phyloP scores from a whole-genome alignment of 257 asterid genomes.

The Solanum pinnatisectum region DNA sequence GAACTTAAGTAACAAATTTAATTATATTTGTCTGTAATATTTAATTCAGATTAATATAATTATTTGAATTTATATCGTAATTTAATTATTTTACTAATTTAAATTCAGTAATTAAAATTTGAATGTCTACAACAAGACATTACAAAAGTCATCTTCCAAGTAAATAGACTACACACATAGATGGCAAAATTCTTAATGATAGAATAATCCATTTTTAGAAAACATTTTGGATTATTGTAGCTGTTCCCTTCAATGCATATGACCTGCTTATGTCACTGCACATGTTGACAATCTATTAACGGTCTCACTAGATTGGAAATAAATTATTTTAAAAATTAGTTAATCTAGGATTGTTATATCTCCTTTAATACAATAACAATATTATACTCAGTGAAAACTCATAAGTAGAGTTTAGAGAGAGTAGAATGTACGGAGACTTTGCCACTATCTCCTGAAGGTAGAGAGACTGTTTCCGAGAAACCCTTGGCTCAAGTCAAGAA shows the following conservation, averaged over 20 bases:
- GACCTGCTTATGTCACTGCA: not conserved
- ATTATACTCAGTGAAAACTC: too few relatives aligned
- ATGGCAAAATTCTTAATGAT: not conserved
- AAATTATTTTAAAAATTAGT: too few relatives aligned
- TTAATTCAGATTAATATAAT: not conserved
- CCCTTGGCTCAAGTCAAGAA: too few relatives aligned
- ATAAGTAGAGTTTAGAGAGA: too few relatives aligned
- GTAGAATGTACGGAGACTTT: too few relatives aligned
- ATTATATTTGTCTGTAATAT: not conserved
- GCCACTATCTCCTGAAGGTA: too few relatives aligned
- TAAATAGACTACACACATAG: not conserved
- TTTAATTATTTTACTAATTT: not conserved
- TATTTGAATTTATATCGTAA: not conserved
- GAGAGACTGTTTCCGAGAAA: too few relatives aligned
- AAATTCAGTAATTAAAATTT: not conserved
- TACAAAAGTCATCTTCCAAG: not conserved
- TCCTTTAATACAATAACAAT: too few relatives aligned
- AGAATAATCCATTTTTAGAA: not conserved
- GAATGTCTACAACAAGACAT: not conserved
- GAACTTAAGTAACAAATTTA: not conserved
- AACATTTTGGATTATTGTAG: not conserved
- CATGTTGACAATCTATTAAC: not conserved
- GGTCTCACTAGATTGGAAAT: too few relatives aligned
- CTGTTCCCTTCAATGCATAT: not conserved
- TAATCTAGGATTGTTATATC: too few relatives aligned